Conservation (phyloP, 2,329 filamentous ascomycete genomes). For the Sporothrix humicola region DNA sequence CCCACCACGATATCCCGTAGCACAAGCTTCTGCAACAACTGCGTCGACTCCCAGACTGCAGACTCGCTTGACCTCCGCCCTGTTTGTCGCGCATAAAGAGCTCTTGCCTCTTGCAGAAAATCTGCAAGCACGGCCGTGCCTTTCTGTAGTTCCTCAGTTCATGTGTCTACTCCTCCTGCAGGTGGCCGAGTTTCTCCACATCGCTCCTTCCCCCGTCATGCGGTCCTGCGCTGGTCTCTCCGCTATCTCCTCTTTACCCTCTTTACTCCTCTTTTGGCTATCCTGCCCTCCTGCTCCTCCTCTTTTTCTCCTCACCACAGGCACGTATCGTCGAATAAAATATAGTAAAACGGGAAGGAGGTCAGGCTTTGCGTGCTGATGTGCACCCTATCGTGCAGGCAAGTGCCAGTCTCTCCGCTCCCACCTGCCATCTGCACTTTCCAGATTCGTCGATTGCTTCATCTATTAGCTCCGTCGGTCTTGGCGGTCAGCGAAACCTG, state of each 20-base stretch:
- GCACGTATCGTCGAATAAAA: background rate
- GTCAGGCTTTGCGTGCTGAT: background rate
- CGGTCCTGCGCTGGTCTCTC: background rate
- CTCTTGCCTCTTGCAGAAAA: background rate
- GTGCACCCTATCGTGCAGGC: background rate
- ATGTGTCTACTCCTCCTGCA: background rate
- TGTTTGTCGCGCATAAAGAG: background rate
- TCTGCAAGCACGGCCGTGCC: background rate
- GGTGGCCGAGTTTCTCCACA: constrained; percentile 19
- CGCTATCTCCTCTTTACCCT: background rate
- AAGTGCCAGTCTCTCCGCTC: constrained; percentile 6
- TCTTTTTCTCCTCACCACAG: background rate
- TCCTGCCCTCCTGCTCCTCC: background rate
- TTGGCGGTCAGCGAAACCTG: background rate
- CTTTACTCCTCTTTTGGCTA: constrained; percentile 2
- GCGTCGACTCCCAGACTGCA: background rate
- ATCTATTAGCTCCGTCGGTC: background rate
- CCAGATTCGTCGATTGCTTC: constrained; percentile 26
- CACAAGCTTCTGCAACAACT: background rate
- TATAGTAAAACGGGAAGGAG: background rate
- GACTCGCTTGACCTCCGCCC: background rate
- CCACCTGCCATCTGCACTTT: constrained; percentile 1
- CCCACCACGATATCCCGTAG: background rate
- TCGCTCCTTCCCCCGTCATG: background rate
- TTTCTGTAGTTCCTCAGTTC: background rate